Conservation (phyloP, 352 stramenopile genomes). For the Pythium phragmitis region DNA sequence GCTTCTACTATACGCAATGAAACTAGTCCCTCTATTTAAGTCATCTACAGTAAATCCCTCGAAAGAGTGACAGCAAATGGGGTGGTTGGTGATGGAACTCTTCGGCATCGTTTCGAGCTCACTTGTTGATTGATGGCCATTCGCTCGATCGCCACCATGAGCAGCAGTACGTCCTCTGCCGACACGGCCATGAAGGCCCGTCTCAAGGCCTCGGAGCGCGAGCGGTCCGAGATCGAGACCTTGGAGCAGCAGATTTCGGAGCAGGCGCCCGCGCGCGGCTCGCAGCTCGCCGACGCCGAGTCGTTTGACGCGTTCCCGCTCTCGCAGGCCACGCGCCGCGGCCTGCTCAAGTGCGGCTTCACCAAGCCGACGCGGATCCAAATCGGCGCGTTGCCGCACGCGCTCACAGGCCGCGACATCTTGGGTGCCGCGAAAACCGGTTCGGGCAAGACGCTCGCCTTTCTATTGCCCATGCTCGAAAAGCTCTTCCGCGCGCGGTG, state of each 20-base stretch:
- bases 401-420: conserved; percentile 88
- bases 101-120: conserved; percentile 17
- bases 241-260: conserved; percentile 64
- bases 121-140: conserved; percentile 20
- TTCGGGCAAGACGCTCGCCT: conserved; percentile 93
- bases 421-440: conserved; percentile 92
- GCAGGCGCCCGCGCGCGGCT: conserved; percentile 74
- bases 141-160: conserved; percentile 11
- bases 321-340: conserved; percentile 73
- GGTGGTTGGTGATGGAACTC: conserved; percentile 20
- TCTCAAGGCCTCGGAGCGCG: conserved; percentile 75
- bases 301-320: conserved; percentile 86
- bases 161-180: not conserved
- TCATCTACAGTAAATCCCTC: conserved; percentile 3
- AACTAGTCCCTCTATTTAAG: conserved; percentile 20
- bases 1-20: conserved; percentile 5
- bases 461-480: conserved; percentile 89
- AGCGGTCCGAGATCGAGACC: conserved; percentile 64
- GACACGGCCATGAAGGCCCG: conserved; percentile 34
- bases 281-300: conserved; percentile 67
- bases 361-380: conserved; percentile 89
- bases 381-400: conserved; percentile 83
- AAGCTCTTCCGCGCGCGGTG: conserved; percentile 88
- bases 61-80: conserved; percentile 7
- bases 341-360: conserved; percentile 77